These are phyloP conservation scores for Ogataea trehaloabstinens DNA, from an alignment of 805 yeast genomes.

Conservation along the genomic window DNA sequence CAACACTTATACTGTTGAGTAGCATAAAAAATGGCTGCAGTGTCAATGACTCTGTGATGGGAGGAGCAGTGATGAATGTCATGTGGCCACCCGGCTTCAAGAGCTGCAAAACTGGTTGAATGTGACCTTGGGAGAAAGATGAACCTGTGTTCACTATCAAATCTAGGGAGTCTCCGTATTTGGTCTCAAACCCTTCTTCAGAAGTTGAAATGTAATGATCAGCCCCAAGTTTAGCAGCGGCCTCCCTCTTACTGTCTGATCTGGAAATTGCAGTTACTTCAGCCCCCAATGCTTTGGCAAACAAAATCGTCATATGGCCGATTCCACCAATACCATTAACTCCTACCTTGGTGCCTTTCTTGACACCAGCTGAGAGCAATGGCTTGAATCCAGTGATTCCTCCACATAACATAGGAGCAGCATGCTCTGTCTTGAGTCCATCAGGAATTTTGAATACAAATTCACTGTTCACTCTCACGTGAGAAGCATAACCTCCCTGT, in stretches of 20 bases:
- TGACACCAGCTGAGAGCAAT: slow-evolving; percentile 38
- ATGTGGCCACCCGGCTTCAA: slow-evolving; percentile 34
- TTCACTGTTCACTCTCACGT: slow-evolving; percentile 41
- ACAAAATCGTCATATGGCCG: slow-evolving; percentile 46
- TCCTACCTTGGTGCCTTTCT: slow-evolving; percentile 51
- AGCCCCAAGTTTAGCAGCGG: slow-evolving; percentile 52
- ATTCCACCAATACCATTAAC: slow-evolving; percentile 47
- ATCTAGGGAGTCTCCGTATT: slow-evolving; percentile 39
- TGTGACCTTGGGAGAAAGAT: slow-evolving; percentile 32
- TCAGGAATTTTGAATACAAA: slow-evolving; percentile 52
- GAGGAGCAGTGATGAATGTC: slow-evolving; percentile 30
- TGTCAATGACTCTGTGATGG: slow-evolving; percentile 29
- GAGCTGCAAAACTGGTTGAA: slow-evolving; percentile 24
- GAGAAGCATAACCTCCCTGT: slow-evolving; percentile 52
- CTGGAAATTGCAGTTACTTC: slow-evolving; percentile 58
- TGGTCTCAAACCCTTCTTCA: slow-evolving; percentile 41
- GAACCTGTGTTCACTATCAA: slow-evolving; percentile 49
- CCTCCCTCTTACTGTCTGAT: slow-evolving; percentile 44
- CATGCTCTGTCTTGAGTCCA: slow-evolving; percentile 36
- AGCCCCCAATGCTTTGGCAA: slow-evolving; percentile 61
- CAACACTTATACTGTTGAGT: slow-evolving; percentile 28
- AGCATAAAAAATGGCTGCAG: slow-evolving; percentile 36
- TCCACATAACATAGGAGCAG: slow-evolving; percentile 57
- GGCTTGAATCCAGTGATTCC: slow-evolving; percentile 57
- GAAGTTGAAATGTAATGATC: slow-evolving; percentile 52